Evolutionary conservation across 805 yeast species (phyloP).

Genomic region (Starmerella roubikii): DNA sequence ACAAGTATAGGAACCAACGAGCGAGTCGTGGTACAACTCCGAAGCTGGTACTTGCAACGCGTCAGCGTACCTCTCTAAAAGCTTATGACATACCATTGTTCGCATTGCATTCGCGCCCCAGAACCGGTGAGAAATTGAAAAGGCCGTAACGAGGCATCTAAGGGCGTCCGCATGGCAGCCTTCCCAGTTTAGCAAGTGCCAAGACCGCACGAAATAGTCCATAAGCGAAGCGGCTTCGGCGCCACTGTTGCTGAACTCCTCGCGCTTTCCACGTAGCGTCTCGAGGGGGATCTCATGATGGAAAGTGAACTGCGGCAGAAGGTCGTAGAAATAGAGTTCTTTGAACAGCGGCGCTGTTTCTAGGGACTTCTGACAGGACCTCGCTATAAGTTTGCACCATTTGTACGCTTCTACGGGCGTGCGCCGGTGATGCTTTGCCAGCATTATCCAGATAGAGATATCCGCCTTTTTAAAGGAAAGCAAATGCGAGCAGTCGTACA

Average conservation of each 20-base stretch:
- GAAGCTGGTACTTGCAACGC: not conserved
- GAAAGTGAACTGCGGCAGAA: too few species aligned
- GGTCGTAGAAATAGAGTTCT: not conserved
- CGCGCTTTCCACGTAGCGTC: not conserved
- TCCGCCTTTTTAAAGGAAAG: not conserved
- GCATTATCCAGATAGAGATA: not conserved
- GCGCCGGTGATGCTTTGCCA: not conserved
- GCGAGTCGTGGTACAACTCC: too few species aligned
- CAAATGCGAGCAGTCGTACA: not conserved
- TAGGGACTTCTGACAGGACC: not conserved
- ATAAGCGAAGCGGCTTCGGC: not conserved
- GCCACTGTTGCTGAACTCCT: not conserved
- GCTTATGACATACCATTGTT: not conserved
- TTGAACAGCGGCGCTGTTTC: not conserved
- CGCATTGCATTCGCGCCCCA: not conserved
- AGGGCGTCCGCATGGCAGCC: slow-evolving; percentile 3
- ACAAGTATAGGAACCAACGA: too few species aligned
- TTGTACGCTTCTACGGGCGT: not conserved
- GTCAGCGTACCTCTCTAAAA: not conserved
- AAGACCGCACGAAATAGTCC: not conserved
- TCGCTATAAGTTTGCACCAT: not conserved
- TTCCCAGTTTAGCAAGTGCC: not conserved
- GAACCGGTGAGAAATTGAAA: not conserved
- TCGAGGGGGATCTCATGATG: not conserved
- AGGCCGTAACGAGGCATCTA: not conserved